These are phyloP conservation scores for Phaeosphaeria sp. DNA, from an alignment of 2,329 filamentous ascomycete species.

Conservation along the genomic window DNA sequence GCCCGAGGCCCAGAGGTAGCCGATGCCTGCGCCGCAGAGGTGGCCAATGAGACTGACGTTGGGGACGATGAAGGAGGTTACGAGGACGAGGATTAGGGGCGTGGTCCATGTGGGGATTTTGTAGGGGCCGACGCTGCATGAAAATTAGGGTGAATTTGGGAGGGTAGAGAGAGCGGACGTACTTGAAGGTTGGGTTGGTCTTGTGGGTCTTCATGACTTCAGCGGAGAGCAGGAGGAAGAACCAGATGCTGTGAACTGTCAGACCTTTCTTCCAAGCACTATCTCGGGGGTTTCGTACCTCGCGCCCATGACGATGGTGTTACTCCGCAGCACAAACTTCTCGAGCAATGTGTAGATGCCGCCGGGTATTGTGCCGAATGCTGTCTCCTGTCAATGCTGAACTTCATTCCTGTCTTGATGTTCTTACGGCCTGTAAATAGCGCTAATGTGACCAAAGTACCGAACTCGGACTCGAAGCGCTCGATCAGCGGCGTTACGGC, in stretches of 20 bases:
- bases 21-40: conserved; percentile 80
- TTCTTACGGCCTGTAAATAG: conserved; percentile 88
- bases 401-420: conserved; percentile 52
- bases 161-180: conserved; percentile 46
- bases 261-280: fast-evolving
- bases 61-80: conserved; percentile 79
- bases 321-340: conserved; percentile 71
- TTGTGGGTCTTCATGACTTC: conserved; percentile 88
- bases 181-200: conserved; percentile 78
- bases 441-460: conserved; percentile 84
- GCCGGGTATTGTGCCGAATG: conserved; percentile 70
- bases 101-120: conserved; percentile 92
- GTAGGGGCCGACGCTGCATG: conserved; percentile 60
- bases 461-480: conserved; percentile 90
- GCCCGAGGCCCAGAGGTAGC: conserved; percentile 87
- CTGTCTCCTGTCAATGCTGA: conserved; percentile 47
- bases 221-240: conserved; percentile 83
- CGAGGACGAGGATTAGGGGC: conserved; percentile 77
- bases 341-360: conserved; percentile 82
- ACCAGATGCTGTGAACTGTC: conserved; percentile 73
- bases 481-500: conserved; percentile 88
- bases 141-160: conserved; percentile 7
- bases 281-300: conserved; percentile 63
- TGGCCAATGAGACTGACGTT: conserved; percentile 87
- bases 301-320: conserved; percentile 79